Evolutionary conservation across 1,139 yeast species (phyloP).

Genomic region (Kodamaea fungicola): DNA sequence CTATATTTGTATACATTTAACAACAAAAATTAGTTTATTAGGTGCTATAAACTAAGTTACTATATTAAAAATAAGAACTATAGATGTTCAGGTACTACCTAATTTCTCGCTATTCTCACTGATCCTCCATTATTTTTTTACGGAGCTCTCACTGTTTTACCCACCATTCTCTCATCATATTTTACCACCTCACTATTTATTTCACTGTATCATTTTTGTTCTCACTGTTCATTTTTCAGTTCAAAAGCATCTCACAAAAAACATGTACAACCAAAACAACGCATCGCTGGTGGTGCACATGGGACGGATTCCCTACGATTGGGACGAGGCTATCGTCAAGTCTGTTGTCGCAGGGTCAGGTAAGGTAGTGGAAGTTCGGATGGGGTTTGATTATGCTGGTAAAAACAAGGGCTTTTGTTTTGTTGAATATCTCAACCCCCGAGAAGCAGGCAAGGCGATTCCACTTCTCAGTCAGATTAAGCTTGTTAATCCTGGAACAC

Average conservation of each 20-base stretch:
- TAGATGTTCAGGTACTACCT: too few relatives aligned
- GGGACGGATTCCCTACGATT: slow-evolving; percentile 64
- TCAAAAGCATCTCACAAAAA: neutral
- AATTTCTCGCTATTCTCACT: too few relatives aligned
- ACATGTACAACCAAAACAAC: slow-evolving; percentile 6
- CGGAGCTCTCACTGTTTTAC: neutral
- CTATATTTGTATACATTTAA: too few relatives aligned
- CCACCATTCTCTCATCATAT: neutral
- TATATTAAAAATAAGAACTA: too few relatives aligned
- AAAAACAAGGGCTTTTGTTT: slow-evolving; percentile 65
- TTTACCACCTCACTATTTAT: neutral
- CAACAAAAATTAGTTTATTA: too few relatives aligned
- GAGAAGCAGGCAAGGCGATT: slow-evolving; percentile 51
- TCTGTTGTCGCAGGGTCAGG: slow-evolving; percentile 67
- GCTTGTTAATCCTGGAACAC: slow-evolving; percentile 30
- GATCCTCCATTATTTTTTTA: too few relatives aligned
- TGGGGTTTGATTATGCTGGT: slow-evolving; percentile 60
- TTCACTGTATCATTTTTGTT: neutral
- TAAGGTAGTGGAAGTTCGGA: slow-evolving; percentile 56
- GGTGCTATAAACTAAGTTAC: too few relatives aligned
- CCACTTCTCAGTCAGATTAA: slow-evolving; percentile 40
- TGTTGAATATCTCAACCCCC: slow-evolving; percentile 52
- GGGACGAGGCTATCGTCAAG: slow-evolving; percentile 54
- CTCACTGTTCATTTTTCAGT: neutral
- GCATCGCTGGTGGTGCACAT: slow-evolving; percentile 44